Base-by-base conservation (phyloP, 805 yeast genomes). In the Blastobotrys robertii region DNA sequence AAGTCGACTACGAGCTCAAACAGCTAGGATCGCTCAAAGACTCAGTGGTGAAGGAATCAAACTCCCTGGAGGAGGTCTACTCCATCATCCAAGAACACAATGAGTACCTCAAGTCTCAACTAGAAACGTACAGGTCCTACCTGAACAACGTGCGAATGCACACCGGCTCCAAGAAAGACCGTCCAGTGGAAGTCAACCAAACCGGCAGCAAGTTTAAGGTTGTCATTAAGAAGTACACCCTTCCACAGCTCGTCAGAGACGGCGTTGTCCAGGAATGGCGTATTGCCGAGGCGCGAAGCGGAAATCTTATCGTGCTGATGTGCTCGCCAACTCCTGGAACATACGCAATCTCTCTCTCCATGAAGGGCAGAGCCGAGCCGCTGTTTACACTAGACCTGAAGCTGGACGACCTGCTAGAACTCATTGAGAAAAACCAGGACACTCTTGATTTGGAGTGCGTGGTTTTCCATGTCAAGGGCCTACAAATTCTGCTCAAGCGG, bases 51-150 rank as follows among this genome's bases (percentile, higher is more conserved):
- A 52, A 45, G 14, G 68, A 64, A 44, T 50, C 60, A 14, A 38
- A 34, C 11, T 55, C 63, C 9, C 50, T 64, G 11, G 56, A 58
- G 35, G 53, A 53, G 9, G 68, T 62, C 5, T 55, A 51, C 42
- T 35, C 49, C 8, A 52, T 57, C 12, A 60, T 63, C 19, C 41
- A 55, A 8, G 67, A 64, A 33, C 67, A 60, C 44, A 63, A 64
- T 38, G 62, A 57, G 41, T 62, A 64, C 39, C 54, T 64, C 13
- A 48, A 53, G 28, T 45, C 58, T 3, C 67, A 64, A 48, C 45
- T 64, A 15, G 62, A 62, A 33, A 62, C 65, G 3, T 64, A 60
- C 50, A 49, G 59, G 28, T 59, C 65, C 16, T 64, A 64, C 44
- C 49, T 64, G 43, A 41, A 49, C 41, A 63, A 64, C 35, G 65